Evolutionary conservation across 1,284 basidiomycete species (phyloP), one percentile per base, ranked within the genome.

Genomic region (Irpex rosettiformis): DNA sequence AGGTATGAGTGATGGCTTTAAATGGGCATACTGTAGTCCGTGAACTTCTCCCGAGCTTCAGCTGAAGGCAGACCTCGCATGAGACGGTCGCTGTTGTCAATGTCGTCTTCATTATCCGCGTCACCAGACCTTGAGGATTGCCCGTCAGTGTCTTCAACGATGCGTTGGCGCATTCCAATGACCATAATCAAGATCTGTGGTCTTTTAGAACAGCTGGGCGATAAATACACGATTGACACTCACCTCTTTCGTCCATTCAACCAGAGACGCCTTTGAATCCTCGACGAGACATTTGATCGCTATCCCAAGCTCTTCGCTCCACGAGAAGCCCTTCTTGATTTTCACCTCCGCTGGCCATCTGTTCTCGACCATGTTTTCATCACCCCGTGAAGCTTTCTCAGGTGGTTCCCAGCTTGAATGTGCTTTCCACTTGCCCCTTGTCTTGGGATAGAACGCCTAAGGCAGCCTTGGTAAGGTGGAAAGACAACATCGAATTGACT

Each of bases 401-500:
- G 70, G 72, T 74, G 88, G 85, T 72, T 89, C 81, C 82, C 86
- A 91, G 62, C 86, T 91, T 7, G 91, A 94, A 65, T 83, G 86
- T 61, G 84, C 81, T 72, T 94, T 94, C 93, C 93, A 95, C 64
- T 86, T 78, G 18, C 89, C 85, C 63, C 91, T 82, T 68, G 90
- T 91, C 78, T 94, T 96, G 4, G 93, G 93, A 75, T 89, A 94
- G 78, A 95, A 91, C 2, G 89, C 89, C 91, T 93, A 63, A 53
- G 43, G 3, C 43, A 25, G 21, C n/a, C n/a, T n/a, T n/a, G 4
- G 47, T 22, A 28, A 47, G 43, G 8, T 2, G 8, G 33, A 37
- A 2, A 37, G 33, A 16, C 10, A 37, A 37, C 8, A 37, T 33
- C 30, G 6, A 33, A 33, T 33, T 33, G 11, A 33, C 16, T 33